A percentile compares a stretch with the other conserved stretches of the same genome.
Conservation (phyloP, 208 protist species). For the Endotrypanum monterogeii region DNA sequence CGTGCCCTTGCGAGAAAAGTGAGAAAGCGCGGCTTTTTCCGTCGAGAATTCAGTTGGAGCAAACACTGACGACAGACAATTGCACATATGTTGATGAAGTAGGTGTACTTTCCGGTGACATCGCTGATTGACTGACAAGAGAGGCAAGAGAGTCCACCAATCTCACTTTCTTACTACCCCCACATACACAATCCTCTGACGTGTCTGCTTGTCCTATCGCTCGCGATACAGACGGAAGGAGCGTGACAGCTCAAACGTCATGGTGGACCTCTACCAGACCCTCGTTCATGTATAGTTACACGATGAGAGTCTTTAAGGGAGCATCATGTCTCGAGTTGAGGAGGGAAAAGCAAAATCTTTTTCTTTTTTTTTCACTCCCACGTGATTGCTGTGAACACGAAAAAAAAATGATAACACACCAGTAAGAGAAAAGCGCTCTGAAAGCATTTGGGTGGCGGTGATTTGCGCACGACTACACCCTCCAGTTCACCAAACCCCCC, state of each 20-base stretch:
- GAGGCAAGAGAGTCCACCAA: background rate
- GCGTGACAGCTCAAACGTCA: background rate
- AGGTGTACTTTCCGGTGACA: background rate
- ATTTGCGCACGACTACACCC: background rate
- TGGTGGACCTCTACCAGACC: background rate
- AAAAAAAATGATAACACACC: background rate
- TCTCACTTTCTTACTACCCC: background rate
- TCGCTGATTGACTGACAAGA: background rate
- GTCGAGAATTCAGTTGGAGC: background rate
- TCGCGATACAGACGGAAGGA: background rate
- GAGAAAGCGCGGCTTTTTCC: background rate
- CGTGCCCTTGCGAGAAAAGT: background rate
- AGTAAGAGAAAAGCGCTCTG: background rate
- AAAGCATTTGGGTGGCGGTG: background rate
- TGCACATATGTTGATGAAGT: background rate
- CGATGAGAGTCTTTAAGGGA: background rate
- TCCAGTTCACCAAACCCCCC: background rate
- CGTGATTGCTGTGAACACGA: conserved; percentile 16
- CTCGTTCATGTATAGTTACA: background rate
- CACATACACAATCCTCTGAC: background rate
- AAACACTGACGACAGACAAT: background rate
- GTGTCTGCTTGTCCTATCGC: background rate
- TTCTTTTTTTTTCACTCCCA: background rate
- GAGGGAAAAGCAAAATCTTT: background rate
- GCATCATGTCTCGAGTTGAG: background rate